These are phyloP conservation scores for Cylindrodendrum hubeiense DNA, from an alignment of 2,329 filamentous ascomycete species.

Conservation along the genomic window DNA sequence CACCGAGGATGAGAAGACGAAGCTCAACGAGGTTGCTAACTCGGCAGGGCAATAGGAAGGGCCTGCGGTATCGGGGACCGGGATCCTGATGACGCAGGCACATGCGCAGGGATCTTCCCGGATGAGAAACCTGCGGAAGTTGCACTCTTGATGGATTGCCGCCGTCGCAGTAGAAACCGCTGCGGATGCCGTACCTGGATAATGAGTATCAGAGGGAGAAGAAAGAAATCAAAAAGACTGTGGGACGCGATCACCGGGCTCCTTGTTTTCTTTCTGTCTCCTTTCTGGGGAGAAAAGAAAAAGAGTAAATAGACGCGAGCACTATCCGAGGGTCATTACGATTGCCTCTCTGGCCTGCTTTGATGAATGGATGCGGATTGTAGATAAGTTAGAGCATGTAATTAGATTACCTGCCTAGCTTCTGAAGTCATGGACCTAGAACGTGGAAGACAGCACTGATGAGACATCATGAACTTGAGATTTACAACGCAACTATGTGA, in stretches of 20 bases:
- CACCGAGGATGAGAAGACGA: constrained; percentile 67
- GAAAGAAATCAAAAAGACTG: constrained; percentile 6
- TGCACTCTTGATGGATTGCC: neutral
- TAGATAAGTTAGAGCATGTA: constrained; percentile 35
- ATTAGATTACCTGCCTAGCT: constrained; percentile 13
- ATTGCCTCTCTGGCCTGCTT: constrained; percentile 16
- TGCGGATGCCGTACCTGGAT: neutral
- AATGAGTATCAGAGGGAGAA: neutral
- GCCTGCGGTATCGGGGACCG: constrained; percentile 18
- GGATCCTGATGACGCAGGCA: constrained; percentile 8
- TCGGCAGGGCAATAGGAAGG: constrained; percentile 47
- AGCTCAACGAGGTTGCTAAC: constrained; percentile 65
- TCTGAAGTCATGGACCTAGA: neutral
- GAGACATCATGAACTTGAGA: neutral
- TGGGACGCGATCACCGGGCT: constrained; percentile 3
- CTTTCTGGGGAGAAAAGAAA: constrained; percentile 10
- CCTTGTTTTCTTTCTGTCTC: constrained; percentile 17
- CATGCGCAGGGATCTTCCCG: constrained; percentile 18
- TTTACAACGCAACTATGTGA: neutral
- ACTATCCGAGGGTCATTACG: constrained; percentile 4
- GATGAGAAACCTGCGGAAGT: constrained; percentile 22
- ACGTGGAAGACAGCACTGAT: neutral
- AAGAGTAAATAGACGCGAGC: constrained; percentile 30
- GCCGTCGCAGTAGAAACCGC: neutral
- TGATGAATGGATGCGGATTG: constrained; percentile 39